Evolutionary conservation across 2,329 filamentous ascomycete species (phyloP), one percentile per base, ranked within the genome.

Genomic region (Daldinia sp.): DNA sequence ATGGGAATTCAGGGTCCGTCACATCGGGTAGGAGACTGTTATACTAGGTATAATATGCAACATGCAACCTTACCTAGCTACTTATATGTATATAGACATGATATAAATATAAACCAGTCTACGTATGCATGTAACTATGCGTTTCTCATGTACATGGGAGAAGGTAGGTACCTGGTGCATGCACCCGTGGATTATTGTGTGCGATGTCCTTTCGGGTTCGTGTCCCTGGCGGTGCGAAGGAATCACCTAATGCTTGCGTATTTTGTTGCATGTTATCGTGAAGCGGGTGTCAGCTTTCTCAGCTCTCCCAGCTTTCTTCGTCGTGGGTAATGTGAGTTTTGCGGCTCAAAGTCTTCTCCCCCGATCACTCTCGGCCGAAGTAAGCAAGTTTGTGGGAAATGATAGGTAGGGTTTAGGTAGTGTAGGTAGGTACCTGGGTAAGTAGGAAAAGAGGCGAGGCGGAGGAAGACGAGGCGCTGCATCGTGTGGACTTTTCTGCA

Each of bases 1-100:
- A 50, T 11, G 21, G 35, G 19, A 49, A 62, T 19, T 35, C 52
- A 58, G 54, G 62, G 62, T 45, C 62, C 50, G 58, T 63, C 55
- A 48, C 59, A 63, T 51, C 49, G 54, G 58, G 41, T 65, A 53
- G 53, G 54, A 53, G 35, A 47, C 30, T 35, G 29, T 54, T 23
- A 29, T 50, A 47, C 23, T 47, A n/a, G n/a, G n/a, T n/a, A 47
- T 53, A 62, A 29, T 29, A 48, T 29, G 43, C 39, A 43, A 43
- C 13, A 25, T 25, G 39, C 10, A n/a, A 25, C 21, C 39, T 27
- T 43, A n/a, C n/a, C n/a, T n/a, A n/a, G n/a, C n/a, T n/a, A n/a
- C n/a, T n/a, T n/a, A n/a, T n/a, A n/a, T n/a, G n/a, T n/a, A n/a
- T n/a, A n/a, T n/a, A n/a, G n/a, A n/a, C n/a, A n/a, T n/a, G n/a